These are phyloP conservation scores for Bipolaris zeicola DNA, from an alignment of 2,329 filamentous ascomycete genomes.

Conservation along the genomic window DNA sequence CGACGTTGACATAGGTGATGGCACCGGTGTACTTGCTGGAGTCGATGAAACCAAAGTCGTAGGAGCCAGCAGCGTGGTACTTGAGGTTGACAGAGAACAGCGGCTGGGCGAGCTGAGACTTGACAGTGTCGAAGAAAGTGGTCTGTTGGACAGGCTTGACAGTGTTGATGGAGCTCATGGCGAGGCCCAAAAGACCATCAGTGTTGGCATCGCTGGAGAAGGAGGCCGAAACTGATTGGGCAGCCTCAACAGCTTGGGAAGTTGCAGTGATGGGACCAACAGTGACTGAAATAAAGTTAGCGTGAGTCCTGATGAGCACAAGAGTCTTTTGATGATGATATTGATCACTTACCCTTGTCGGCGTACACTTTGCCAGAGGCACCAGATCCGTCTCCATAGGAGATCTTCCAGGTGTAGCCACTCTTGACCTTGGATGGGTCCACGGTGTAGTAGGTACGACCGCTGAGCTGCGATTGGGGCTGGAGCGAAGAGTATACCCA, in stretches of 20 bases:
- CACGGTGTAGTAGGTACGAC: slow-evolving; percentile 65
- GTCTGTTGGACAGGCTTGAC: slow-evolving; percentile 57
- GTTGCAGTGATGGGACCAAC: slow-evolving; percentile 65
- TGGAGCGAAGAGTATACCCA: slow-evolving; percentile 71
- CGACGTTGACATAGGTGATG: slow-evolving; percentile 62
- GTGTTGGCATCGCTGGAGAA: slow-evolving; percentile 60
- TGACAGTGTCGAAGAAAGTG: slow-evolving; percentile 67
- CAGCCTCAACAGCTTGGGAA: slow-evolving; percentile 69
- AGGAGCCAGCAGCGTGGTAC: slow-evolving; percentile 56
- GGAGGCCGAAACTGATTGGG: slow-evolving; percentile 60
- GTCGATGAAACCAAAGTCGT: slow-evolving; percentile 67
- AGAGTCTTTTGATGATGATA: background rate
- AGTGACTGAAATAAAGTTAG: slow-evolving; percentile 51
- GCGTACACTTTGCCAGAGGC: slow-evolving; percentile 69
- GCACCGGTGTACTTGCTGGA: slow-evolving; percentile 61
- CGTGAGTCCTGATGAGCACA: background rate
- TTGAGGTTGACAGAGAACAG: slow-evolving; percentile 65
- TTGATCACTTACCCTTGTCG: slow-evolving; percentile 53
- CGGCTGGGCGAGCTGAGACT: slow-evolving; percentile 55
- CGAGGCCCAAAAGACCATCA: slow-evolving; percentile 66
- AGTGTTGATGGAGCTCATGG: slow-evolving; percentile 65
- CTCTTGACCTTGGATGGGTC: slow-evolving; percentile 52
- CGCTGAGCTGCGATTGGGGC: slow-evolving; percentile 54
- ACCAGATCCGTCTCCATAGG: slow-evolving; percentile 68
- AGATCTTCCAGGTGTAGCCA: slow-evolving; percentile 64